Conservation (phyloP, 768 basidiomycete species). For the Hygrocybe coccinea region DNA sequence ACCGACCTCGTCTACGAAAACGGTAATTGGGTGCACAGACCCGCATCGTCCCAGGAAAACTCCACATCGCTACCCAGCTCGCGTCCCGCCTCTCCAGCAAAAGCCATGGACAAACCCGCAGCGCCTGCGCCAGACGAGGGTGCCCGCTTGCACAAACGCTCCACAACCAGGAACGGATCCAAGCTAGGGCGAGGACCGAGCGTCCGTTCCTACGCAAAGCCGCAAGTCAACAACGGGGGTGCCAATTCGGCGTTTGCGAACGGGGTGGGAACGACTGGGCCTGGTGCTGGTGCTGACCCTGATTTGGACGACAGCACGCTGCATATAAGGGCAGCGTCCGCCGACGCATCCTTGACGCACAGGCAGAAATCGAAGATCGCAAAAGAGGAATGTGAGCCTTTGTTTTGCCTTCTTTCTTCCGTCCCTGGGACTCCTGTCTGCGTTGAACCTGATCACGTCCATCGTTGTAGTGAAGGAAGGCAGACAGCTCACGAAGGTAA, state of each 20-base stretch:
- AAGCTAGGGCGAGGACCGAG: neutral
- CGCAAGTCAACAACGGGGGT: neutral
- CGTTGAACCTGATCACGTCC: neutral
- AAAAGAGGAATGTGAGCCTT: conserved; percentile 47
- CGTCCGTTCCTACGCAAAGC: neutral
- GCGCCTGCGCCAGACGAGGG: too few relatives aligned
- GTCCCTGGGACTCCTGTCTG: too few relatives aligned
- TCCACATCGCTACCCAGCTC: neutral
- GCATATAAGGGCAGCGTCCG: conserved; percentile 39
- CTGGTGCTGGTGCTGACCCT: conserved; percentile 40
- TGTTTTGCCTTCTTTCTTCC: neutral
- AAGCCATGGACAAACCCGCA: neutral
- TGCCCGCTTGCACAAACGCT: too few relatives aligned
- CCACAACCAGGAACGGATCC: neutral
- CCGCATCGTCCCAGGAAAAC: neutral
- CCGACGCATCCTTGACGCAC: conserved; percentile 44
- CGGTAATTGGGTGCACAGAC: neutral
- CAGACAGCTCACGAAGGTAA: conserved; percentile 60
- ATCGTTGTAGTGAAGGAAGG: conserved; percentile 56
- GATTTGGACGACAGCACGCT: conserved; percentile 39
- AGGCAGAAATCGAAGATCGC: conserved; percentile 49
- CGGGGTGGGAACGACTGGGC: conserved; percentile 52
- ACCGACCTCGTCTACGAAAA: neutral
- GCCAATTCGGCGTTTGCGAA: conserved; percentile 47
- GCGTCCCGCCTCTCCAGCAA: neutral